phyloP scores from a whole-genome alignment of 1,139 yeast species.

The Suhomyces chickasaworum region DNA sequence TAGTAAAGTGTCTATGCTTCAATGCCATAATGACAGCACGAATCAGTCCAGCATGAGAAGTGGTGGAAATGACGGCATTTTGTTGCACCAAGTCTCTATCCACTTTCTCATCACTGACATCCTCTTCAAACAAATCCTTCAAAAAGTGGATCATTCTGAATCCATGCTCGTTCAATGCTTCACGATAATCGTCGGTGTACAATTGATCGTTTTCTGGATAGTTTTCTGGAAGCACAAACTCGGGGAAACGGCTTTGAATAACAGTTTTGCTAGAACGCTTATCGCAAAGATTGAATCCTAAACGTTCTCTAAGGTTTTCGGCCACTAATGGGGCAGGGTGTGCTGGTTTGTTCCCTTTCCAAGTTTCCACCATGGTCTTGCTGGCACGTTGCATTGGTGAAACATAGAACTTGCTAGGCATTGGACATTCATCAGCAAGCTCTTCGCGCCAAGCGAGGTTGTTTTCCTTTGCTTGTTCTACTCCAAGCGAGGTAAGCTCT shows the following conservation, averaged over 20 bases:
- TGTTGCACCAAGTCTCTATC: slow-evolving; percentile 17
- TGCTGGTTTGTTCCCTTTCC: slow-evolving; percentile 24
- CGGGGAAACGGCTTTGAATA: slow-evolving; percentile 38
- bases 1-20: slow-evolving; percentile 28
- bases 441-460: slow-evolving; percentile 24
- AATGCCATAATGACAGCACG: slow-evolving; percentile 25
- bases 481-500: slow-evolving; percentile 42
- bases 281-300: slow-evolving; percentile 28
- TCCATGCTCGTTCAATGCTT: slow-evolving; percentile 23
- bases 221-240: slow-evolving; percentile 28
- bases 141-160: slow-evolving; percentile 25
- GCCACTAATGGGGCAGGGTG: slow-evolving; percentile 17
- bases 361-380: slow-evolving; percentile 24
- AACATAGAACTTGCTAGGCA: slow-evolving; percentile 27
- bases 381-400: slow-evolving; percentile 29
- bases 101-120: slow-evolving; percentile 20
- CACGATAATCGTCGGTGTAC: slow-evolving; percentile 20
- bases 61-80: slow-evolving; percentile 25
- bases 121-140: slow-evolving; percentile 25
- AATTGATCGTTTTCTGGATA: slow-evolving; percentile 25
- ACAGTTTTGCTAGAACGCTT: slow-evolving; percentile 30
- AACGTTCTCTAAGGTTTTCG: slow-evolving; percentile 20
- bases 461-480: slow-evolving; percentile 36
- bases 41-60: slow-evolving; percentile 32
- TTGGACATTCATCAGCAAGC: slow-evolving; percentile 22